Base-by-base conservation (phyloP, 768 basidiomycete genomes). In the Suillus cothurnatus region DNA sequence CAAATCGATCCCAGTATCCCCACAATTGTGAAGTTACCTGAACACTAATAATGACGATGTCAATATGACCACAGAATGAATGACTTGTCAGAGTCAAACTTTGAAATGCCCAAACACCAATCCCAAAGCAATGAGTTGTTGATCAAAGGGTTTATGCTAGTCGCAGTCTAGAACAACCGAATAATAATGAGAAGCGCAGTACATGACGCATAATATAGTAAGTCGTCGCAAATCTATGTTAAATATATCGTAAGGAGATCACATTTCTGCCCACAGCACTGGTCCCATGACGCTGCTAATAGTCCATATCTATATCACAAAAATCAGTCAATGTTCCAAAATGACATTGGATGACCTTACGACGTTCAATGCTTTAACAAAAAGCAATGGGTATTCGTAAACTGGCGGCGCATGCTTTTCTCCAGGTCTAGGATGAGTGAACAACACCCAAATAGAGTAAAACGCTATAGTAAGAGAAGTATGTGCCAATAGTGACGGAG, bases 181-280 rank as follows among this genome's bases (percentile, higher is more conserved):
- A 9, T n/a, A n/a, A 47, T 4, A 2, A n/a, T n/a, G n/a, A 2
- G n/a, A 14, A 6, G 14, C 23, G 47, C 12, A 11, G 43, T 7
- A 45, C 43, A 49, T 21, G 5, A 23, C 0, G 12, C 6, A 49
- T 23, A 6, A 23, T 6, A 14, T n/a, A 2, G 4, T 8, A n/a
- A 47, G 21, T n/a, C n/a, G 14, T 38, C 19, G n/a, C 43, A 9
- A 19, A 52, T 28, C 7, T 52, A 31, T 26, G 23, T 14, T 9
- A 12, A n/a, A n/a, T 47, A 11, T 5, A 53, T 53, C 28, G 21
- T 6, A 9, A 26, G 8, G 8, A 9, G 8, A 38, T 58, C 23
- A 58, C 57, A 26, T 58, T 17, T 58, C 57, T 6, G 57, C 36
- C 57, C 36, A 58, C 36, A 58, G 19, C 9, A 57, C 56, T 17